phyloP scores from a whole-genome alignment of 306 rosid species.

The Macrotyloma uniflorum region DNA sequence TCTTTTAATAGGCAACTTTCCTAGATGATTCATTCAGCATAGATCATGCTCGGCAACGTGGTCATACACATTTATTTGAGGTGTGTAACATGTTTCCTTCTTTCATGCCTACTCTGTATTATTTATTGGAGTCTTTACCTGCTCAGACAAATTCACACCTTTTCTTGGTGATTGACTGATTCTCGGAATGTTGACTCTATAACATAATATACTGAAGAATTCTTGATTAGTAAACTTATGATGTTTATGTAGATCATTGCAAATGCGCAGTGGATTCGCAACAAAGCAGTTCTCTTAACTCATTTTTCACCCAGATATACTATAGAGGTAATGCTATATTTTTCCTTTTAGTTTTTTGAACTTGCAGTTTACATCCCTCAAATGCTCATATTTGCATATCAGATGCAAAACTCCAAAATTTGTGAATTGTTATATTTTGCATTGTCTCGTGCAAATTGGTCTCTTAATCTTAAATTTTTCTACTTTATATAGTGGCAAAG shows the following conservation, averaged over 20 bases:
- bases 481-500: too few relatives aligned
- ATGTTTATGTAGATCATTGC: conserved; percentile 64
- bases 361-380: conserved; percentile 1
- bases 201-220: conserved; percentile 14
- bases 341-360: background rate
- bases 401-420: conserved; percentile 10
- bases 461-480: too few relatives aligned
- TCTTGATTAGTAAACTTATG: conserved; percentile 13
- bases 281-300: conserved; percentile 83
- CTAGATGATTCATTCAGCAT: conserved; percentile 78
- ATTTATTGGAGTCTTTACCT: background rate
- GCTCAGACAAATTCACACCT: background rate
- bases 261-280: conserved; percentile 90
- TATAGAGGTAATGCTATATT: conserved; percentile 67
- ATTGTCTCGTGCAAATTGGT: too few relatives aligned
- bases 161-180: background rate
- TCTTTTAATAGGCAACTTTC: conserved; percentile 77
- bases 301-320: conserved; percentile 94
- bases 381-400: background rate
- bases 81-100: conserved; percentile 45
- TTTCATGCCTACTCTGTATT: background rate
- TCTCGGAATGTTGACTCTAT: conserved; percentile 2
- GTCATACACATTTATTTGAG: conserved; percentile 89
- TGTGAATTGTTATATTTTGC: background rate
- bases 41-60: conserved; percentile 85